Conservation (phyloP, 257 asterid genomes). For the Striga asiatica region DNA sequence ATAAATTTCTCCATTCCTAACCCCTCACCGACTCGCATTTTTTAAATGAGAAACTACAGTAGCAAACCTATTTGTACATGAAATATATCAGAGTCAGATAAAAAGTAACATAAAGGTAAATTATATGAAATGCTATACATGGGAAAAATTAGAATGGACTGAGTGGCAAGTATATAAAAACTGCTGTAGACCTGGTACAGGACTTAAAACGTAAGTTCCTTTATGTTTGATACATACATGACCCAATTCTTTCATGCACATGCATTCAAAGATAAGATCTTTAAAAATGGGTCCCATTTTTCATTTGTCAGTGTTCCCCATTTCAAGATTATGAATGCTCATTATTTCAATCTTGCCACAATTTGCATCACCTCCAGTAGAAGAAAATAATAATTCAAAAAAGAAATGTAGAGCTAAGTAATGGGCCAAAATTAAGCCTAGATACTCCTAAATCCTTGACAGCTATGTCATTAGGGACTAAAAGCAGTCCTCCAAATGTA, state of each 20-base stretch:
- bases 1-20: neutral
- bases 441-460: neutral
- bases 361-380: neutral
- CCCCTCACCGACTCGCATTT: neutral
- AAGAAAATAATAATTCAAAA: conserved; percentile 7
- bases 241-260: neutral
- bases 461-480: conserved; percentile 7
- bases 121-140: neutral
- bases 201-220: too few species aligned
- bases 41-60: neutral
- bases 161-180: too few species aligned
- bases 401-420: neutral
- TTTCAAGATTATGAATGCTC: neutral
- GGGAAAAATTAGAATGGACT: neutral
- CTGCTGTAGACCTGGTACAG: too few species aligned
- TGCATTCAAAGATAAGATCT: neutral
- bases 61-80: neutral
- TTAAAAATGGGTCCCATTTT: neutral
- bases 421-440: neutral
- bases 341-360: neutral
- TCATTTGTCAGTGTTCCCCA: neutral
- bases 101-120: neutral
- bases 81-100: too few species aligned
- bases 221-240: too few species aligned
- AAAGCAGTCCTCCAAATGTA: conserved; percentile 20